Evolutionary conservation across 495 filamentous ascomycete genomes (phyloP), one percentile per base, ranked within the genome.

Genomic region (Sordaria brevicollis): DNA sequence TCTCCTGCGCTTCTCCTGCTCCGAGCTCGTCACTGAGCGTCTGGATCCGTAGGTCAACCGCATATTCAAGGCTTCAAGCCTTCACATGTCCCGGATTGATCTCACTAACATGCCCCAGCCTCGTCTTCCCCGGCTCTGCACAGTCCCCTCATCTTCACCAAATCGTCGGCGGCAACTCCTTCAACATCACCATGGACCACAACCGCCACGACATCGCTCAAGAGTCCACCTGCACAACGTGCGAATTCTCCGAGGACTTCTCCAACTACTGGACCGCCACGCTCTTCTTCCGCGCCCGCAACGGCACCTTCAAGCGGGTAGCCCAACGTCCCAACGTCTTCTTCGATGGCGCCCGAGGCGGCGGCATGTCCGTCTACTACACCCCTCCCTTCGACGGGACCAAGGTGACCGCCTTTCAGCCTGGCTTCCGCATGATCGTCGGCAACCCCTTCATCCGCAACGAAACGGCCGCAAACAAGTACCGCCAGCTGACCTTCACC

Each of bases 351-450:
- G 71, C 73, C 3, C 35, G 72, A 9, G 43, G 21, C 21, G 82
- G 81, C 25, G 82, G 81, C 25, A 77, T 82, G 75, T 81, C 77
- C 0, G 78, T 83, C n/a, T 84, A 84, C 75, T 83, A 83, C 71
- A 79, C 77, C 33, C 66, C 78, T 5, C 72, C 76, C 29, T 76
- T 79, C 67, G 82, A 75, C 34, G 71, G 66, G 0, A 76, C 67
- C 33, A 80, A 75, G n/a, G 79, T 82, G 66, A 85, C 82, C 0
- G 83, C 81, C 49, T 85, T 85, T 70, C 70, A 75, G 37, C 77
- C 81, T 35, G 89, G 87, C 33, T 90, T 92, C 76, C 91, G 90
- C 71, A 93, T 94, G 89, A 72, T 93, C 17, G 84, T 89, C 49
- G 92, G 92, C 39, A 82, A 90, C 74, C 82, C 89, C 0, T 78